Percentiles rank a stretch among this genome's conserved stretches.
Evolutionary conservation across 176 grass and related monocot species (phyloP).

Genomic region (Alloteropsis semialata): DNA sequence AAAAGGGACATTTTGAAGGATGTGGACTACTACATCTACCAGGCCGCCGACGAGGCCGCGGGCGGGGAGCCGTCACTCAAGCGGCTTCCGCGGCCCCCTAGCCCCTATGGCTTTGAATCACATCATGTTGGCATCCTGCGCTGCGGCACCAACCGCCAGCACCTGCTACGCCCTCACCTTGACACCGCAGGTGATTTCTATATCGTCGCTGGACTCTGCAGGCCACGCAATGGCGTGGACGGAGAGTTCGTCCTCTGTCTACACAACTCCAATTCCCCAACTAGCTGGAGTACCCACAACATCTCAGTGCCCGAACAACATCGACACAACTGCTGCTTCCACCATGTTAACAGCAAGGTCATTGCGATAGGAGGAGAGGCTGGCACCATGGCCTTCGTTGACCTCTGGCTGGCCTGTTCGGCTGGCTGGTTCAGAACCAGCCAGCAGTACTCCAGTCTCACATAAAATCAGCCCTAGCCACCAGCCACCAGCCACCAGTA

Average conservation of each 20-base stretch:
- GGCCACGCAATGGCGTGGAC: no score
- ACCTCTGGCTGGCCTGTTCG: background rate
- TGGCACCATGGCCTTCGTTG: background rate
- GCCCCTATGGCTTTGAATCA: background rate
- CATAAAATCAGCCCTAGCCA: no score
- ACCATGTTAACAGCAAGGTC: background rate
- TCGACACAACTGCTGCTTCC: background rate
- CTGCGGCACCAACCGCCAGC: background rate
- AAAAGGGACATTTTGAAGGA: background rate
- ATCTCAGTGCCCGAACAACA: background rate
- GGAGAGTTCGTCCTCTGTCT: background rate
- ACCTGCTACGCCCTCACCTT: background rate
- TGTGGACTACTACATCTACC: background rate
- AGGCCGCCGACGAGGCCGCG: background rate
- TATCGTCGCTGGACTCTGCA: background rate
- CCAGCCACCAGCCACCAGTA: no score
- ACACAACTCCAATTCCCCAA: background rate
- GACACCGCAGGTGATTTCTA: background rate
- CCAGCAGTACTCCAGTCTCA: no score
- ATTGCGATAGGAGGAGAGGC: background rate
- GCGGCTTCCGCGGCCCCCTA: background rate
- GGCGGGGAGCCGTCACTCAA: background rate
- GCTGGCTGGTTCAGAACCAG: no score
- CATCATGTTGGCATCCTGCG: slow-evolving; percentile 11
- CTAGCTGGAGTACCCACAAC: background rate